Evolutionary conservation across 768 basidiomycete species (phyloP).

Genomic region (Podaxis sp.): DNA sequence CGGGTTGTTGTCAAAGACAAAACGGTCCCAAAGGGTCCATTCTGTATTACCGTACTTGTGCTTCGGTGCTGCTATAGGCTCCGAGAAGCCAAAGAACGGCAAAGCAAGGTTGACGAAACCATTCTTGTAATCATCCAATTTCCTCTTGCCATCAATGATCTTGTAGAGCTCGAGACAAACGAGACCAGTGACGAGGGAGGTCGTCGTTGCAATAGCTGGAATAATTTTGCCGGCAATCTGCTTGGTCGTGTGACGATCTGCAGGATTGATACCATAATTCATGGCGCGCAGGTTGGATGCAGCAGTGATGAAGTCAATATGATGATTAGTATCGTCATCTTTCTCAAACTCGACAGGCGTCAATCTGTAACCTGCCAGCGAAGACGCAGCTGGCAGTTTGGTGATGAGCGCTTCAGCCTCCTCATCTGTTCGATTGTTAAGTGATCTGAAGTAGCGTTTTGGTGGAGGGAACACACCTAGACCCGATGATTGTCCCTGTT

Average conservation of each 20-base stretch:
- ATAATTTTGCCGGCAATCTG: conserved; percentile 99
- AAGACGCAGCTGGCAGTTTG: conserved; percentile 84
- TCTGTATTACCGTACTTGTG: conserved; percentile 84
- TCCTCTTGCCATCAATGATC: conserved; percentile 95
- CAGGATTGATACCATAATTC: conserved; percentile 88
- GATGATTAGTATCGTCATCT: conserved; percentile 96
- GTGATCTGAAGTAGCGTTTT: not conserved
- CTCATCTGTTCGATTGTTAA: conserved; percentile 38
- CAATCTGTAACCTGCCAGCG: conserved; percentile 93
- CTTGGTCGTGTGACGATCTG: conserved; percentile 92
- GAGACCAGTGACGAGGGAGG: conserved; percentile 91
- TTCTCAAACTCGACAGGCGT: conserved; percentile 98
- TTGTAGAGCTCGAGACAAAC: conserved; percentile 98
- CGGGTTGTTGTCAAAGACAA: conserved; percentile 89
- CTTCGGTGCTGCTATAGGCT: conserved; percentile 89
- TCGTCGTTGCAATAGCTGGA: conserved; percentile 98
- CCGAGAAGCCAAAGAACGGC: conserved; percentile 99
- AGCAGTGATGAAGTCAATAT: conserved; percentile 98
- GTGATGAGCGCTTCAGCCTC: conserved; percentile 58
- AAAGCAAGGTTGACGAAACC: conserved; percentile 97
- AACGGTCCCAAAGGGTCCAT: conserved; percentile 99
- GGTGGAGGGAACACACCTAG: conserved; percentile 29
- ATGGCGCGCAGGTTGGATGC: conserved; percentile 94
- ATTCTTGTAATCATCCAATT: conserved; percentile 96
- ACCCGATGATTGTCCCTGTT: conserved; percentile 35